Evolutionary conservation across 768 basidiomycete genomes (phyloP), one percentile per base, ranked within the genome.

Genomic region (Lanmaoa pseudosensibilis): DNA sequence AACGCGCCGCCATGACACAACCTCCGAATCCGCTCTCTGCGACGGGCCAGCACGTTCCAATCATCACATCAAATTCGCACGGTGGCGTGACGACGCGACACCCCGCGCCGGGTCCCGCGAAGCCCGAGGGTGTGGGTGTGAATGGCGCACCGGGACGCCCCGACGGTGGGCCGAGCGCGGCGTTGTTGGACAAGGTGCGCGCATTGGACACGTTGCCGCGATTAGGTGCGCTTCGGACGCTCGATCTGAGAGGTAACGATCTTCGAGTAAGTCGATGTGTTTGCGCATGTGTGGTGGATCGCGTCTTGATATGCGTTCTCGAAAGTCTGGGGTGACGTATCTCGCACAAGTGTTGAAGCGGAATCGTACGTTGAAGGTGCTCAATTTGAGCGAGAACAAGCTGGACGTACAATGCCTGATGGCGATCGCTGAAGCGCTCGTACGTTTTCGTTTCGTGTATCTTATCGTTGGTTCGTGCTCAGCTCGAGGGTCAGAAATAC

Each of bases 261-360:
- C 79, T 98, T 23, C 78, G 88, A 65, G 94, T 94, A 64, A 70
- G 92, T 78, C 15, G 30, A 27, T n/a, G 33, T n/a, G 39, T 9
- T 51, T 54, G 34, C 15, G 46, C 5, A 21, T 34, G 12, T 32
- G 16, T 50, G 9, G 38, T 48, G 6, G 39, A 18, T 36, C 16
- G 5, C 39, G 12, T 39, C 39, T 27, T 61, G 54, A 55, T 11
- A 9, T 18, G 38, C 32, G 23, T 5, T 33, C 40, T 43, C 13
- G 6, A 15, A 57, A 84, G 82, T 82, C 73, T 41, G 95, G 96
- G 0, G 87, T 98, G 36, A 84, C 83, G 0, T 98, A 97, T 66
- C 83, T 98, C 46, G 88, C 94, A 0, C 95, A 98, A 73, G 96
- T 98, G 0, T 77, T 98, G 59, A 98, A 98, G 69, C 87, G 96